These are phyloP conservation scores for Ustilago nuda DNA, from an alignment of 1,284 basidiomycete species.

Conservation along the genomic window DNA sequence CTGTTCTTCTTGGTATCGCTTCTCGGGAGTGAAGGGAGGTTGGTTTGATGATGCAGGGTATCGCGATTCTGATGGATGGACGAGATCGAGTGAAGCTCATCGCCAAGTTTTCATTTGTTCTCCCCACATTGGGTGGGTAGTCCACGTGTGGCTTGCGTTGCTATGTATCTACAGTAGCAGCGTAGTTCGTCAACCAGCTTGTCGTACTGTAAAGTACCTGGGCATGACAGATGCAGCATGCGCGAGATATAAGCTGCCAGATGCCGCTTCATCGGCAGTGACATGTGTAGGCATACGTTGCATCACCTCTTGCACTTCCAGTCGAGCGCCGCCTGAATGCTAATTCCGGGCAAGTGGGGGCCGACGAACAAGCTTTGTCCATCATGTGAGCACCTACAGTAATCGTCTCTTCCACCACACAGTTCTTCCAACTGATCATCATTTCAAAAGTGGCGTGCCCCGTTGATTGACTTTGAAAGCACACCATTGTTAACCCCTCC, in stretches of 20 bases:
- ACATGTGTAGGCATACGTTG: neutral
- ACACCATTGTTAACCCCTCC: neutral
- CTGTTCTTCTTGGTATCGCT: neutral
- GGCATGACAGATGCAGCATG: neutral
- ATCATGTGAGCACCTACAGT: too few relatives aligned
- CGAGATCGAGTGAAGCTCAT: conserved; percentile 15
- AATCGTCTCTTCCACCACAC: neutral
- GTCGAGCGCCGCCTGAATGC: neutral
- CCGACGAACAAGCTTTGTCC: too few relatives aligned
- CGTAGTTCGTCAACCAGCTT: neutral
- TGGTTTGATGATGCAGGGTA: neutral
- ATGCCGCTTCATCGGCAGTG: neutral
- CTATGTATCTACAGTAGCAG: neutral
- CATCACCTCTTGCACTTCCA: neutral
- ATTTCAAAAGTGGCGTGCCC: neutral
- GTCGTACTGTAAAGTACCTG: neutral
- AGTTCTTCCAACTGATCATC: conserved; percentile 31
- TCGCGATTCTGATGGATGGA: neutral
- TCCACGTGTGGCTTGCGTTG: neutral
- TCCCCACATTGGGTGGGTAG: conserved; percentile 7
- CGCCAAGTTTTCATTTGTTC: conserved; percentile 6
- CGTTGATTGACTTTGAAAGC: conserved; percentile 11
- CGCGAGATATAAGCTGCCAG: neutral
- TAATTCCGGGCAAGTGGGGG: too few relatives aligned
- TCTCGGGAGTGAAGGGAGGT: neutral